phyloP scores from a whole-genome alignment of 208 protist species.

The Acanthamoeba sp. region DNA sequence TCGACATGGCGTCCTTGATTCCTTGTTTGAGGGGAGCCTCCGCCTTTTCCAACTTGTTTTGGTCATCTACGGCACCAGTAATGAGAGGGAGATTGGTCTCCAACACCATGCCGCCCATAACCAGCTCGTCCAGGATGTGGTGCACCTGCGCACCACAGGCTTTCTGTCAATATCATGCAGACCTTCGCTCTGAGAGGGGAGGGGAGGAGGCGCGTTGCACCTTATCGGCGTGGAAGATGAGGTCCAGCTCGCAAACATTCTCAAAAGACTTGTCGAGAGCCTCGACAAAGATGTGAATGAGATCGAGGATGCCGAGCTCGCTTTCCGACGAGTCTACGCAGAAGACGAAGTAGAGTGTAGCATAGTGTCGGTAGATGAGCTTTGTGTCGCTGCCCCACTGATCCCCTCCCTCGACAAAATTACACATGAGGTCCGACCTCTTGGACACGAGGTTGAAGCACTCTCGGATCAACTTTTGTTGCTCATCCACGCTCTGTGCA shows the following conservation, averaged over 20 bases:
- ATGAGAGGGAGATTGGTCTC: constrained; percentile 96
- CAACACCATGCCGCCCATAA: constrained; percentile 98
- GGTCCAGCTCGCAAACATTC: constrained; percentile 98
- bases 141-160: constrained; percentile 88
- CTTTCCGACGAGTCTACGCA: constrained; percentile 97
- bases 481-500: constrained; percentile 83
- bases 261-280: constrained; percentile 97
- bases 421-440: constrained; percentile 95
- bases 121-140: constrained; percentile 97
- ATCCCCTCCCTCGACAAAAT: constrained; percentile 94
- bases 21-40: constrained; percentile 18
- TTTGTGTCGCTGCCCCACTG: constrained; percentile 95
- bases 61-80: constrained; percentile 41
- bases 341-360: constrained; percentile 99
- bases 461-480: constrained; percentile 94
- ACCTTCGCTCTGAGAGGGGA: neutral
- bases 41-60: constrained; percentile 75
- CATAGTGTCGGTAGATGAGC: constrained; percentile 97
- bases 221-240: constrained; percentile 99
- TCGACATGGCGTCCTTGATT: constrained; percentile 38
- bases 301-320: constrained; percentile 98
- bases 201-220: constrained; percentile 74
- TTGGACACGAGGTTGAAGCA: constrained; percentile 94
- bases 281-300: constrained; percentile 98
- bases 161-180: too few species aligned